Percentiles rank a stretch among this genome's conserved stretches.
Evolutionary conservation across 352 stramenopile species (phyloP).

Genomic region (Phytophthora pseudosyringae): DNA sequence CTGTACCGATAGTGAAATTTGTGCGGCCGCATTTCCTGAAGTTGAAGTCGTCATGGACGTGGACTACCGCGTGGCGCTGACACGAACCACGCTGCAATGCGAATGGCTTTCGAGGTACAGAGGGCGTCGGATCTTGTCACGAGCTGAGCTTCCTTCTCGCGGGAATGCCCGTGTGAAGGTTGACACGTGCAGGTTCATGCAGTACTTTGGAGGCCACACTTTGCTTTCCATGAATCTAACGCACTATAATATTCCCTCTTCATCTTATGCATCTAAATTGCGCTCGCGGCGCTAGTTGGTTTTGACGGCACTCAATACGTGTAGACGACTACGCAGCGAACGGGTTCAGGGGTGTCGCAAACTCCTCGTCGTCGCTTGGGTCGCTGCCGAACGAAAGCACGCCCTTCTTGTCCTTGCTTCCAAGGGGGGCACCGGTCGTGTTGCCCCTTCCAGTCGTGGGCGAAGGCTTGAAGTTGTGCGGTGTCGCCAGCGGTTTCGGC

Average conservation of each 20-base stretch:
- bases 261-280: constrained; percentile 36
- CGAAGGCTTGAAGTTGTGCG: constrained; percentile 45
- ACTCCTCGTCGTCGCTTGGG: constrained; percentile 60
- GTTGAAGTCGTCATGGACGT: not conserved
- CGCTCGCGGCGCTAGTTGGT: constrained; percentile 24
- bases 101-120: not conserved
- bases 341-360: constrained; percentile 60
- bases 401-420: constrained; percentile 41
- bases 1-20: not conserved
- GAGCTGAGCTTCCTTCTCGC: constrained; percentile 1
- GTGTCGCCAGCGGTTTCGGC: constrained; percentile 65
- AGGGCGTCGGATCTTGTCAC: constrained; percentile 3
- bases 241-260: constrained; percentile 25
- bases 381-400: constrained; percentile 42
- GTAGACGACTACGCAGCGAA: constrained; percentile 53
- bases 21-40: too few species aligned
- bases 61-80: constrained; percentile 2
- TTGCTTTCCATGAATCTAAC: constrained; percentile 8
- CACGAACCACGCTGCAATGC: not conserved
- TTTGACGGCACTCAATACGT: constrained; percentile 29
- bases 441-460: constrained; percentile 33
- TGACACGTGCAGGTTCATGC: not conserved
- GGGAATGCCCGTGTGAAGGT: too few species aligned
- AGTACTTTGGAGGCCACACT: too few species aligned
- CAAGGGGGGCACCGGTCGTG: constrained; percentile 27